Percentiles rank a stretch among this genome's conserved stretches.
These are phyloP conservation scores for Geotrichum aggregatum DNA, from an alignment of 1,139 yeast genomes.

Conservation along the genomic window DNA sequence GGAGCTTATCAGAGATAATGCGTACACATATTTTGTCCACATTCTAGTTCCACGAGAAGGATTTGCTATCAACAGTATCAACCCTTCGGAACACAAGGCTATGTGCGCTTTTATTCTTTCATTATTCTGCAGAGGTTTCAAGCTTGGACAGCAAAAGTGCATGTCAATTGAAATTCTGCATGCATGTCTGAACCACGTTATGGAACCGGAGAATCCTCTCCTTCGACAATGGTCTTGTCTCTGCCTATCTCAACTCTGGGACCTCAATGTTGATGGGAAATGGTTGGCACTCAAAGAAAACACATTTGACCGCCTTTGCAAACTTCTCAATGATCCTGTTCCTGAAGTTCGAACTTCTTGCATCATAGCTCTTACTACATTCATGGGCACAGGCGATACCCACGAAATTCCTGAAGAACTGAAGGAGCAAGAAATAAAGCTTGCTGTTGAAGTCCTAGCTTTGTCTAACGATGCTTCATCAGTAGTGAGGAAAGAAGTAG, in stretches of 20 bases:
- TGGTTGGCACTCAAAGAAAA: constrained; percentile 68
- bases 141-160: constrained; percentile 75
- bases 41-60: constrained; percentile 54
- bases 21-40: constrained; percentile 79
- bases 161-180: constrained; percentile 68
- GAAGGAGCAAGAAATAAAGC: constrained; percentile 43
- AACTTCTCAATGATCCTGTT: constrained; percentile 74
- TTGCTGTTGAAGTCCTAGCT: constrained; percentile 46
- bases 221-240: constrained; percentile 89
- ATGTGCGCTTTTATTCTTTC: constrained; percentile 91
- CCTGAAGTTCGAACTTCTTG: constrained; percentile 93
- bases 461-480: constrained; percentile 82
- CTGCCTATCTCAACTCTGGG: constrained; percentile 73
- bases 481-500: constrained; percentile 78
- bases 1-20: constrained; percentile 86
- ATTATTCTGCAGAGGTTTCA: constrained; percentile 74
- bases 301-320: constrained; percentile 52
- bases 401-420: constrained; percentile 33
- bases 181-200: constrained; percentile 63
- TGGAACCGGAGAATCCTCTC: constrained; percentile 74
- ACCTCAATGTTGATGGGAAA: constrained; percentile 69
- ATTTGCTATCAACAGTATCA: constrained; percentile 38
- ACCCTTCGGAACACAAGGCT: constrained; percentile 73
- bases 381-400: constrained; percentile 48
- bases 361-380: constrained; percentile 67